A percentile compares a stretch with the other conserved stretches of the same genome.
Evolutionary conservation across 345 rosid species (phyloP).

Genomic region (Citrus cavaleriei): DNA sequence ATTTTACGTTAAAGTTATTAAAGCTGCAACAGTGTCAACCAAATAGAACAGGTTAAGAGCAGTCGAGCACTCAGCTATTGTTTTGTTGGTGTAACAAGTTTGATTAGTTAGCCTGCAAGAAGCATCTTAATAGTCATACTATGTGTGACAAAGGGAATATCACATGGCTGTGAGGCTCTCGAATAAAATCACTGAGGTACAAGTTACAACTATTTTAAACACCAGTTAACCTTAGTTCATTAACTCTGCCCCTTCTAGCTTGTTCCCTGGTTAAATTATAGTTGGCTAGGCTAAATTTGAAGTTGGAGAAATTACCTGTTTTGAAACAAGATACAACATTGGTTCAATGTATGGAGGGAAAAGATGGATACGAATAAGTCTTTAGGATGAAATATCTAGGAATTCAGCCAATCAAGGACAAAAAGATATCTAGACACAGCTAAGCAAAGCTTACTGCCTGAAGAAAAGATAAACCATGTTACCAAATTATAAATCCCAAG

Average conservation of each 20-base stretch:
- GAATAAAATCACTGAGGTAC: background rate
- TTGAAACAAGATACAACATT: background rate
- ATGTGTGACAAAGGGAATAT: background rate
- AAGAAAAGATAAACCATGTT: background rate
- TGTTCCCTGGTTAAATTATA: background rate
- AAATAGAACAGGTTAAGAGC: background rate
- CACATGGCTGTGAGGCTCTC: background rate
- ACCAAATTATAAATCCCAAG: background rate
- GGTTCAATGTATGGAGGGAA: background rate
- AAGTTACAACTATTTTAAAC: too few relatives aligned
- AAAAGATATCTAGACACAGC: background rate
- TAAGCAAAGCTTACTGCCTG: background rate
- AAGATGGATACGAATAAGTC: background rate
- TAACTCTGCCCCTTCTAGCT: background rate
- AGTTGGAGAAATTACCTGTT: background rate
- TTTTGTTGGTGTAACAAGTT: background rate
- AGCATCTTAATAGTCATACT: background rate
- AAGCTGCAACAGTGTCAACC: background rate
- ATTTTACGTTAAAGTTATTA: background rate
- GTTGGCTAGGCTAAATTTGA: background rate
- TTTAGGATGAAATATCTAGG: background rate
- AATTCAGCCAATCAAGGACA: background rate
- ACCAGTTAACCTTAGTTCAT: background rate
- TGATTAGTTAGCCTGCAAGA: background rate
- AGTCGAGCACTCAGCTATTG: background rate